Conservation (phyloP, 495 filamentous ascomycete genomes). For the Talaromyces thailandensis region DNA sequence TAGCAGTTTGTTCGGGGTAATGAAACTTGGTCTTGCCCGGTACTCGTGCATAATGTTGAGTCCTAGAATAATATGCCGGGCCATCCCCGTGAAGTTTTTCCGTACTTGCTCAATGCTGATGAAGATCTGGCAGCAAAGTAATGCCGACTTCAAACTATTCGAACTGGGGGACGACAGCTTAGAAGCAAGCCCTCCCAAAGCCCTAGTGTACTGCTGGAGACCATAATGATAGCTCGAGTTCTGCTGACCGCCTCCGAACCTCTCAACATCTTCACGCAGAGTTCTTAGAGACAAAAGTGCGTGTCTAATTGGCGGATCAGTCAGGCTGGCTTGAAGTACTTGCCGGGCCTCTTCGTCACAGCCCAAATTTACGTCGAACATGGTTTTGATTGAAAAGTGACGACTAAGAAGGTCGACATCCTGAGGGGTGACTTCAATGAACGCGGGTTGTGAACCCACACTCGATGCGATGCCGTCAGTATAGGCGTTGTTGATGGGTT, state of each 20-base stretch:
- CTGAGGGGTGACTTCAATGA: constrained; percentile 8
- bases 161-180: constrained; percentile 7
- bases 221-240: constrained; percentile 29
- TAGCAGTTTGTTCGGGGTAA: constrained; percentile 15
- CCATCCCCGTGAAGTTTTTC: constrained; percentile 7
- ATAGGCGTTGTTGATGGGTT: constrained; percentile 12
- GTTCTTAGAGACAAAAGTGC: constrained; percentile 57
- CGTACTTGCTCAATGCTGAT: constrained; percentile 11
- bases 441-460: constrained; percentile 12
- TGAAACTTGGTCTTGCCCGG: constrained; percentile 16
- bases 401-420: constrained; percentile 22
- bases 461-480: constrained; percentile 24
- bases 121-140: constrained; percentile 11
- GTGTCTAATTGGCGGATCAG: constrained; percentile 54
- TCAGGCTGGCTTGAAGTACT: constrained; percentile 47
- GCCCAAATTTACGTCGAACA: constrained; percentile 16
- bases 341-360: constrained; percentile 17
- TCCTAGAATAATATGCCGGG: constrained; percentile 9
- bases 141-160: constrained; percentile 6
- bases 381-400: constrained; percentile 20
- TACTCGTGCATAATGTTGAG: constrained; percentile 9
- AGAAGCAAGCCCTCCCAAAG: constrained; percentile 8
- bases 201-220: constrained; percentile 20
- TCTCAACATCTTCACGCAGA: constrained; percentile 47
- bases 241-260: constrained; percentile 15